Conservation (phyloP, 2,329 filamentous ascomycete genomes). For the Chrysosporium queenslandicum region DNA sequence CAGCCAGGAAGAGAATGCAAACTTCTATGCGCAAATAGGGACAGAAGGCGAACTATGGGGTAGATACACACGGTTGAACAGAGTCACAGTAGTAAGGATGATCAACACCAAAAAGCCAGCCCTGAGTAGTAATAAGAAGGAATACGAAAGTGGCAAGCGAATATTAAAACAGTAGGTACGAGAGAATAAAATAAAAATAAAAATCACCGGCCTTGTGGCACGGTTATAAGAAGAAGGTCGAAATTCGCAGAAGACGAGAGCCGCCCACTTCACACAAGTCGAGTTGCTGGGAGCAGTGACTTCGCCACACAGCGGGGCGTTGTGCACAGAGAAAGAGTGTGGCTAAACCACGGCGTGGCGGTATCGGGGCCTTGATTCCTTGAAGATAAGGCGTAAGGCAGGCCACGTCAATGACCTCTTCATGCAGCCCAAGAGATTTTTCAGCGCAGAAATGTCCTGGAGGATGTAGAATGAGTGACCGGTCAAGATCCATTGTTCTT, state of each 20-base stretch:
- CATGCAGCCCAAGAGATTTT: conserved; percentile 1
- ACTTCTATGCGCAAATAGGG: background rate
- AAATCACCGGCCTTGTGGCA: background rate
- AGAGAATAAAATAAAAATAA: background rate
- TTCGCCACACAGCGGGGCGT: conserved; percentile 17
- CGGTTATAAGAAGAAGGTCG: background rate
- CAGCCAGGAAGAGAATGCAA: background rate
- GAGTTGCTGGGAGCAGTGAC: background rate
- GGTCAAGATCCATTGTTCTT: background rate
- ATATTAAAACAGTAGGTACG: too few relatives aligned
- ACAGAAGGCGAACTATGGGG: background rate
- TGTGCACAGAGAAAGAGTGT: conserved; percentile 4
- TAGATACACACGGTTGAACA: background rate
- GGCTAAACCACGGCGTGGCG: conserved; percentile 11
- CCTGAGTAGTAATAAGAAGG: background rate
- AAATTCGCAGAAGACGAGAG: background rate
- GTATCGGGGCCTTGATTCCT: background rate
- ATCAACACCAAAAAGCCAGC: conserved; percentile 7
- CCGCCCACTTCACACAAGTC: background rate
- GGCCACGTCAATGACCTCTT: conserved; percentile 8
- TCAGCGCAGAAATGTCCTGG: conserved; percentile 3
- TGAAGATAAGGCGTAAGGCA: background rate
- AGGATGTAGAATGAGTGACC: background rate
- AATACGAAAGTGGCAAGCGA: background rate
- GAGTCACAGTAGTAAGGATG: background rate